phyloP scores from a whole-genome alignment of 768 basidiomycete species.

The Boletus rubroflammeus region DNA sequence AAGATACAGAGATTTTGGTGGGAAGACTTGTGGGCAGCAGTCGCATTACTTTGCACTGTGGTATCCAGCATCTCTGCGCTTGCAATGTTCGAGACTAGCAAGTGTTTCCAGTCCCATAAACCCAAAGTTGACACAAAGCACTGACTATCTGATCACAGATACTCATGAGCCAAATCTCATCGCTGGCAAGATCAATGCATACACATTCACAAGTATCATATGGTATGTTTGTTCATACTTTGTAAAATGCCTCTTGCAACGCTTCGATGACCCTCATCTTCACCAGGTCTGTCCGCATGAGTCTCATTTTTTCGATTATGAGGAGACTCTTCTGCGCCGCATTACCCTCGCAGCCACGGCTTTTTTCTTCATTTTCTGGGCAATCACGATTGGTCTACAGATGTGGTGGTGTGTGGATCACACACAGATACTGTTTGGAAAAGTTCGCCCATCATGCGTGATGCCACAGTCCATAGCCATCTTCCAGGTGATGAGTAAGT shows the following conservation, averaged over 20 bases:
- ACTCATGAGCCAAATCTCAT: not conserved
- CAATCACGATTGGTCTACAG: slow-evolving; percentile 1
- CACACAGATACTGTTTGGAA: not conserved
- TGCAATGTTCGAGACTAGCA: not conserved
- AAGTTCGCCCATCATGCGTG: not conserved
- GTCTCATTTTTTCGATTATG: slow-evolving; percentile 12
- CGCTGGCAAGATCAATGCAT: not conserved
- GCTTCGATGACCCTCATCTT: not conserved
- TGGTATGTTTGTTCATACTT: slow-evolving; percentile 7
- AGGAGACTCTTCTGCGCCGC: slow-evolving; percentile 1
- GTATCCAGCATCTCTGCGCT: not conserved
- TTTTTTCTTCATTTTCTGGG: slow-evolving; percentile 3
- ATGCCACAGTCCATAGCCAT: slow-evolving; percentile 3
- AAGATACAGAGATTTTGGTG: slow-evolving; percentile 21
- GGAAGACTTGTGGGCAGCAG: slow-evolving; percentile 22
- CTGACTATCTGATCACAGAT: slow-evolving; percentile 1
- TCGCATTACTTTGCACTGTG: slow-evolving; percentile 2
- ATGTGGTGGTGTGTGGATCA: slow-evolving; percentile 7
- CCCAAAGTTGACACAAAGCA: too few relatives aligned
- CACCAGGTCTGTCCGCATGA: slow-evolving; percentile 19
- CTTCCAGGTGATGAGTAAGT: slow-evolving; percentile 7
- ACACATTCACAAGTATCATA: slow-evolving; percentile 7
- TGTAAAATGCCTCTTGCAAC: not conserved
- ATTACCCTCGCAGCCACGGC: not conserved
- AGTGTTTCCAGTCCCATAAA: not conserved